Percentiles rank a stretch among this genome's conserved stretches.
Conservation (phyloP, 2,329 filamentous ascomycete species). For the Clarireedia hainanense region DNA sequence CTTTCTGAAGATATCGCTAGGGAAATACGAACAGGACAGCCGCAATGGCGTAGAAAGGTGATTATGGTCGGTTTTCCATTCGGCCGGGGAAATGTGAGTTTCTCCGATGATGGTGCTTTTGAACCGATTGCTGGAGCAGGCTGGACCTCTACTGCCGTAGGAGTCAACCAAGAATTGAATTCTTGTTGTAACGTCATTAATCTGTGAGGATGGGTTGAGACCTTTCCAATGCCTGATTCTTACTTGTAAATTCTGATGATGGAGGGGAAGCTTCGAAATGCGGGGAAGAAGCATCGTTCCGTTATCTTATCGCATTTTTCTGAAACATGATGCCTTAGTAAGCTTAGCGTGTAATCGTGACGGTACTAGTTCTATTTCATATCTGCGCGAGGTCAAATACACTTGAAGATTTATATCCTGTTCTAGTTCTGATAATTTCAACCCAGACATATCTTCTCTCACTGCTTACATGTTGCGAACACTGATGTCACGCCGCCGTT, state of each 20-base stretch:
- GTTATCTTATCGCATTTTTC: constrained; percentile 4
- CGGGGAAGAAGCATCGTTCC: background rate
- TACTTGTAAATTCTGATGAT: background rate
- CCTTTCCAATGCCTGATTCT: background rate
- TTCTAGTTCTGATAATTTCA: too few species aligned
- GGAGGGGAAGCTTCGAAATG: constrained; percentile 1
- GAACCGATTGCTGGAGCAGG: constrained; percentile 44
- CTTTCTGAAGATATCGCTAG: background rate
- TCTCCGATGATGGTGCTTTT: constrained; percentile 45
- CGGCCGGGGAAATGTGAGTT: constrained; percentile 43
- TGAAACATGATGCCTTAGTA: background rate
- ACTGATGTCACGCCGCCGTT: too few species aligned
- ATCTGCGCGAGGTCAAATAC: background rate
- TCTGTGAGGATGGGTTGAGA: background rate
- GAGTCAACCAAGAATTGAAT: constrained; percentile 23
- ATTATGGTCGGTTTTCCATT: constrained; percentile 50
- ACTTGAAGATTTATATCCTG: too few species aligned
- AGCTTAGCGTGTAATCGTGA: background rate
- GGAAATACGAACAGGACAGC: constrained; percentile 56
- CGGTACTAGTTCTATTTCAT: background rate
- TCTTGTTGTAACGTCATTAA: constrained; percentile 28
- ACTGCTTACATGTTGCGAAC: too few species aligned
- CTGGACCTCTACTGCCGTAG: constrained; percentile 31
- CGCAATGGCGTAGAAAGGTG: constrained; percentile 64
- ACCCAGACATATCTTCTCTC: too few species aligned